Percentiles rank a stretch among this genome's conserved stretches.
phyloP scores from a whole-genome alignment of 2,329 filamentous ascomycete genomes.

The Phoma sp. region DNA sequence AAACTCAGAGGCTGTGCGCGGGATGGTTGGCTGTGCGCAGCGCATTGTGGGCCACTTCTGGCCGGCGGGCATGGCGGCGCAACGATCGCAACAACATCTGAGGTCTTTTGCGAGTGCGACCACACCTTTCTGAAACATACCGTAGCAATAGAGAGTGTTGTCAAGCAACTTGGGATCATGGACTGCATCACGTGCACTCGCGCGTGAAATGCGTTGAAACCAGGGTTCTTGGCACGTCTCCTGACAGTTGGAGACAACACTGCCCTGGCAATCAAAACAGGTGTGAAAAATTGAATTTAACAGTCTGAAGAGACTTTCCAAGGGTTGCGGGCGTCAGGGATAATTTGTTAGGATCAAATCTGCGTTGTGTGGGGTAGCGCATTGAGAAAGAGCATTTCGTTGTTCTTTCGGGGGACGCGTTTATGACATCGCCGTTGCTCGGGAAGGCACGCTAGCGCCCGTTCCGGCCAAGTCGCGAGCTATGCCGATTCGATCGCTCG shows the following conservation, averaged over 20 bases:
- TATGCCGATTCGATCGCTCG: slow-evolving; percentile 8
- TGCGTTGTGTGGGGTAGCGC: slow-evolving; percentile 21
- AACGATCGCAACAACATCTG: slow-evolving; percentile 24
- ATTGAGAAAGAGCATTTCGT: slow-evolving; percentile 22
- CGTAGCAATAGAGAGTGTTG: slow-evolving; percentile 21
- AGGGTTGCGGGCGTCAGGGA: not conserved
- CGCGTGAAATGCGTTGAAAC: not conserved
- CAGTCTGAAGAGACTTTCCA: not conserved
- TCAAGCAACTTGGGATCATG: slow-evolving; percentile 12
- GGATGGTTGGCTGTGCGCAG: slow-evolving; percentile 38
- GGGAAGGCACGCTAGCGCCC: slow-evolving; percentile 10
- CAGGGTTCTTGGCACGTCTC: slow-evolving; percentile 20
- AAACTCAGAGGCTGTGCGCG: slow-evolving; percentile 31
- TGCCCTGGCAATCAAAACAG: not conserved
- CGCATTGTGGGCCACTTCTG: slow-evolving; percentile 25
- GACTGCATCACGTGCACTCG: slow-evolving; percentile 9
- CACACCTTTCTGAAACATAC: slow-evolving; percentile 19
- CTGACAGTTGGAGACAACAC: not conserved
- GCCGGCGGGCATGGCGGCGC: slow-evolving; percentile 21
- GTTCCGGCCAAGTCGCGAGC: slow-evolving; percentile 1
- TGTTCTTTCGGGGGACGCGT: slow-evolving; percentile 24
- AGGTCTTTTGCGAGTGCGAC: slow-evolving; percentile 20
- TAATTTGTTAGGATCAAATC: slow-evolving; percentile 1
- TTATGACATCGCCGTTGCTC: slow-evolving; percentile 16
- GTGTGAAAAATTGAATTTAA: not conserved